Evolutionary conservation across 73 alveolate species (phyloP).

Genomic region (Paramecium tetraurelia): DNA sequence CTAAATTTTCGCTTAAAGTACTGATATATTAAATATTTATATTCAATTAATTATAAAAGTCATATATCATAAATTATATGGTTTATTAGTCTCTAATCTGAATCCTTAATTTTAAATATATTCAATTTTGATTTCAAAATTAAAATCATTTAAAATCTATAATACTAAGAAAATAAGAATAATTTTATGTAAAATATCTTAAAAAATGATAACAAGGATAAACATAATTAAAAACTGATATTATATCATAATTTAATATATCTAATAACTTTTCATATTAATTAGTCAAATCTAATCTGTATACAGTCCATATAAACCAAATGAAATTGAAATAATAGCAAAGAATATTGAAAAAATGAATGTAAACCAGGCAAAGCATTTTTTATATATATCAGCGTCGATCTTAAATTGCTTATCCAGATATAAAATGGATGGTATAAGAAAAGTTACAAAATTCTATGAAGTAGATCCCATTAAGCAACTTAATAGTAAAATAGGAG

Average conservation of each 20-base stretch:
- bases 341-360: conserved; percentile 7
- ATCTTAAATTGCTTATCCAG: background rate
- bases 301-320: conserved; percentile 12
- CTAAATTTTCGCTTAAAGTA: background rate
- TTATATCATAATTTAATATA: background rate
- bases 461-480: conserved; percentile 17
- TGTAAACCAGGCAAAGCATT: conserved; percentile 27
- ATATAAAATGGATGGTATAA: conserved; percentile 9
- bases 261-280: background rate
- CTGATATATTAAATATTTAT: too few species aligned
- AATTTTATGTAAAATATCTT: too few species aligned
- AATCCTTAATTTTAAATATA: too few species aligned
- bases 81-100: too few species aligned
- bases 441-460: conserved; percentile 3
- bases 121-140: too few species aligned
- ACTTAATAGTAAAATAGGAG: conserved; percentile 4
- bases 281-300: background rate
- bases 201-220: too few species aligned
- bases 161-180: background rate
- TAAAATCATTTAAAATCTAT: too few species aligned
- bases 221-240: background rate
- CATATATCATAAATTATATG: too few species aligned
- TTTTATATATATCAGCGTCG: background rate
- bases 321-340: background rate
- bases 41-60: too few species aligned